Conservation (phyloP, 1,284 basidiomycete genomes). For the Puccinia hordei region DNA sequence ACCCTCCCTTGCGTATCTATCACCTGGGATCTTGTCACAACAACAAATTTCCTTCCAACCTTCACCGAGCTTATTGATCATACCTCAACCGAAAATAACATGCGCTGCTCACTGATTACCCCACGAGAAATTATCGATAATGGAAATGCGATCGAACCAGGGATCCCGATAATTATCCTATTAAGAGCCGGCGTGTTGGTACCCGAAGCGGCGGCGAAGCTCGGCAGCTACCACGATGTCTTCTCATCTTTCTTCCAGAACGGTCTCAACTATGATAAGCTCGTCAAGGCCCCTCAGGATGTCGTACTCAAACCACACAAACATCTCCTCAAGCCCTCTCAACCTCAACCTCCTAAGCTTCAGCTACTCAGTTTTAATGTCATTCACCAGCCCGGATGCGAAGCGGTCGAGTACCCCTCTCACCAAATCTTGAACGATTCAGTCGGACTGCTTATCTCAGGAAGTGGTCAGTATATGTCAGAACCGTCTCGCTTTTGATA, state of each 20-base stretch:
- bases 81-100: background rate
- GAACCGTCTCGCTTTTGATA: background rate
- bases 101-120: slow-evolving; percentile 9
- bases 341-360: background rate
- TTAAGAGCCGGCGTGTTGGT: slow-evolving; percentile 15
- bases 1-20: no score
- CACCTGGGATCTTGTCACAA: no score
- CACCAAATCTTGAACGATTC: background rate
- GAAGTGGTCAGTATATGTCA: slow-evolving; percentile 26
- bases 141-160: background rate
- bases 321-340: background rate
- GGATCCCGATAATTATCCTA: slow-evolving; percentile 14
- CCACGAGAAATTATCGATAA: background rate
- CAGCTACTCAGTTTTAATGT: slow-evolving; percentile 25
- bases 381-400: background rate
- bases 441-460: slow-evolving; percentile 14
- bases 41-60: no score
- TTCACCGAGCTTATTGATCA: no score
- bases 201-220: background rate
- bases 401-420: slow-evolving; percentile 24
- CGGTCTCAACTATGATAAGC: background rate
- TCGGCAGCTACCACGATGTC: slow-evolving; percentile 32
- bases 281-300: background rate
- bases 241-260: slow-evolving; percentile 24
- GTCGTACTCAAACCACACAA: background rate